Base-by-base conservation (phyloP, 2,329 filamentous ascomycete species). In the Coccinonectria pachysandricola region DNA sequence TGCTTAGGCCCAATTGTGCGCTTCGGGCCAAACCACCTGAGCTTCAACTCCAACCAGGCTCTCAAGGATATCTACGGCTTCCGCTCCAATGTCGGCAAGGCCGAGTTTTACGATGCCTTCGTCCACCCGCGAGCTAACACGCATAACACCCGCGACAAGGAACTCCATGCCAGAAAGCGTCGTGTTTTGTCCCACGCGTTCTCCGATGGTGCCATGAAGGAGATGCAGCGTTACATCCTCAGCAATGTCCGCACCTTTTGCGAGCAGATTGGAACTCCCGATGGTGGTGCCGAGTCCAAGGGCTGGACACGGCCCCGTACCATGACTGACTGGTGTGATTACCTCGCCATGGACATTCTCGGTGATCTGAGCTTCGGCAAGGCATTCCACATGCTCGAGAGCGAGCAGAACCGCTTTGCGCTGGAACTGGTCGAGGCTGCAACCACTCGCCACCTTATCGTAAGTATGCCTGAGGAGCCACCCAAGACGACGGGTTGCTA, bases 11-110 rank as follows among this genome's bases (percentile, higher is more conserved):
- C 63, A n/a, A 52, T 75, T 26, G 79, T 88, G n/a, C 79, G 84
- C 15, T 82, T 79, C 39, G 80, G 79, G 0, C 84, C 84, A 22
- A 84, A 85, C 52, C 73, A 71, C 34, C 59, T 93, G 21, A 83
- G 77, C 1, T 72, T 92, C 59, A 88, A 91, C 62, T 77, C 74
- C 28, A 69, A 68, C 34, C 66, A 68, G 6, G 78, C 79, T 1
- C 60, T 83, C 31, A 72, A 73, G 49, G 67, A 74, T 11, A 77
- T 80, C 35, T 76, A 79, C 53, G 71, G 74, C 37, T 72, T 75
- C 58, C 62, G 62, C 24, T 53, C 69, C 48, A 76, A 76, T 34
- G 71, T 78, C 15, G 60, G 66, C 52, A 83, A 84, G 56, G 67
- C 76, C 20, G 66, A 75, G 40, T 83, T 83, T 57, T 84, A 84